Conservation (phyloP, 495 filamentous ascomycete genomes). For the Letharia lupina region DNA sequence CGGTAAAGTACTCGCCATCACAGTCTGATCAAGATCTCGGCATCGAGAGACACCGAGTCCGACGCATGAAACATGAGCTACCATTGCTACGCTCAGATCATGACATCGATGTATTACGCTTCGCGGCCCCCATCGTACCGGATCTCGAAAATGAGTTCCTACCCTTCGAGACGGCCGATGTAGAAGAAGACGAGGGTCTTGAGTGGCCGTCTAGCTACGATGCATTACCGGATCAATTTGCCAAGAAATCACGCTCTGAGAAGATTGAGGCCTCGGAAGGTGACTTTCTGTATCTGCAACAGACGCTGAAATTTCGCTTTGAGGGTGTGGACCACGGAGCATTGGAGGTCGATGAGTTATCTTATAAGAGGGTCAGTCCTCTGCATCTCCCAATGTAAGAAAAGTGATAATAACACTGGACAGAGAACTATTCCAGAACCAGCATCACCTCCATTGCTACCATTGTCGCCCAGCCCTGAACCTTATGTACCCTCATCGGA, state of each 20-base stretch:
- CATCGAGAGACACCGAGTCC: conserved; percentile 28
- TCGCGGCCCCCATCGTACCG: conserved; percentile 23
- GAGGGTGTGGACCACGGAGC: conserved; percentile 29
- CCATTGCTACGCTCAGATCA: conserved; percentile 45
- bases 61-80: conserved; percentile 40
- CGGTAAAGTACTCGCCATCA: conserved; percentile 7
- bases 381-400: neutral
- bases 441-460: conserved; percentile 54
- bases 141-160: conserved; percentile 22
- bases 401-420: neutral
- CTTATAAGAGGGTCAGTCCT: conserved; percentile 33
- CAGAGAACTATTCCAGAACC: conserved; percentile 25
- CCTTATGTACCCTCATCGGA: conserved; percentile 42
- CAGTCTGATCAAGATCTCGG: conserved; percentile 17
- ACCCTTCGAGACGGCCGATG: conserved; percentile 39
- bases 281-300: conserved; percentile 33
- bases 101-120: conserved; percentile 37
- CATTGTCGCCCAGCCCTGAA: conserved; percentile 31
- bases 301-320: conserved; percentile 34
- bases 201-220: conserved; percentile 35
- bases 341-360: conserved; percentile 28
- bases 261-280: conserved; percentile 39
- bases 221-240: conserved; percentile 24
- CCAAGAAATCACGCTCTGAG: conserved; percentile 31
- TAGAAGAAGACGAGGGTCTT: conserved; percentile 43